These are phyloP conservation scores for Corylus avellana DNA, from an alignment of 306 rosid genomes.

Conservation along the genomic window DNA sequence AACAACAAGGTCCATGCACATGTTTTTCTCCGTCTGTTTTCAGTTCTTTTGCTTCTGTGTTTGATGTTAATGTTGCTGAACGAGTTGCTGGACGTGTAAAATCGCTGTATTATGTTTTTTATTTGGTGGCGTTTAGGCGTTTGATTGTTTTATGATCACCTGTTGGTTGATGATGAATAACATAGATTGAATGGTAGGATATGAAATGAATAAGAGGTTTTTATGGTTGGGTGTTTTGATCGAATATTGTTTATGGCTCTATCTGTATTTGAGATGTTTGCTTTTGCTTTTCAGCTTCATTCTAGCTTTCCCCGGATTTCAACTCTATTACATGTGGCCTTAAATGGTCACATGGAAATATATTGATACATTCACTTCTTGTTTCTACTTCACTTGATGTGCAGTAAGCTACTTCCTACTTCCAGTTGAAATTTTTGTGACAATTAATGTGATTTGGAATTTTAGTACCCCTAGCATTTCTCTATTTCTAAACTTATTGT, in stretches of 20 bases:
- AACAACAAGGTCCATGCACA: slow-evolving; percentile 46
- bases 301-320: not conserved
- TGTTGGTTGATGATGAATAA: not conserved
- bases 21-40: not conserved
- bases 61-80: slow-evolving; percentile 4
- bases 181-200: not conserved
- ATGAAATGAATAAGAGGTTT: not conserved
- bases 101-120: not conserved
- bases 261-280: not conserved
- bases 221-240: not conserved
- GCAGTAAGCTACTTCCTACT: not conserved
- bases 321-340: not conserved
- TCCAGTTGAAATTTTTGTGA: not conserved
- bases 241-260: not conserved
- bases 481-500: not conserved
- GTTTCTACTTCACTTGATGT: not conserved
- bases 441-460: too few species aligned
- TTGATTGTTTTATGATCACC: not conserved
- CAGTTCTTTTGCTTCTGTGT: not conserved
- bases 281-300: not conserved
- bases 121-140: not conserved
- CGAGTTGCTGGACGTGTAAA: not conserved
- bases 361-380: not conserved
- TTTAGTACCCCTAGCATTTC: too few species aligned
- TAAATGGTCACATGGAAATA: not conserved